Base-by-base conservation (phyloP, 257 asterid genomes). In the Cruciata laevipes region DNA sequence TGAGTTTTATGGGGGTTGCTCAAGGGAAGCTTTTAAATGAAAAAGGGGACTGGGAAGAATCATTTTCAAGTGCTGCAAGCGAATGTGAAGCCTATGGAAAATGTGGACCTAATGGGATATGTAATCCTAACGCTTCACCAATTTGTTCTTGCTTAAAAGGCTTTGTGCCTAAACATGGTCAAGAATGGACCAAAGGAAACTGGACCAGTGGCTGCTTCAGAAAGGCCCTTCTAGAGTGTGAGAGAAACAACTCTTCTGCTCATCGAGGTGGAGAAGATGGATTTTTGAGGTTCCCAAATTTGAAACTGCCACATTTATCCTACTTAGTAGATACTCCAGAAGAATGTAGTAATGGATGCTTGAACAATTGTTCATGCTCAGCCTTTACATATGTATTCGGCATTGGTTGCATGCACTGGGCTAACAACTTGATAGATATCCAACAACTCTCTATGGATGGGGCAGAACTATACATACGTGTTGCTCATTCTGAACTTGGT, bases 181-280 rank as follows among this genome's bases (percentile, higher is more conserved):
- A 20, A 51, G 89, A 79, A 67, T 85, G 92, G 95, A 65, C 21
- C 16, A 68, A 80, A 2, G 85, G 83, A 37, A 82, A 87, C 58
- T 78, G 86, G 92, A 72, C 79, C 3, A 23, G 75, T 20, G 95
- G 95, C 40, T 89, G 96, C 63, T 47, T 37, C 32, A 83, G 93
- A 67, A 71, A 70, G 70, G 66, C n/a, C 16, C 69, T 69, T 17
- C 49, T 89, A 74, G 69, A 69, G 30, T 89, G 95, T 11, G 71
- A 67, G 42, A 37, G 42, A 9, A 37, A 37, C 42, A 37, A 37
- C 42, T 37, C 10, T 37, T 9, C 42, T 37, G 42, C 42, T 37
- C 42, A 37, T 37, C 42, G 12, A 37, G 42, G 42, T 37, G 42
- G 10, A 25, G 66, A 21, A 30, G 95, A 88, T 70, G 80, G 83